phyloP scores from a whole-genome alignment of 805 yeast species.

The Candida railenensis region DNA sequence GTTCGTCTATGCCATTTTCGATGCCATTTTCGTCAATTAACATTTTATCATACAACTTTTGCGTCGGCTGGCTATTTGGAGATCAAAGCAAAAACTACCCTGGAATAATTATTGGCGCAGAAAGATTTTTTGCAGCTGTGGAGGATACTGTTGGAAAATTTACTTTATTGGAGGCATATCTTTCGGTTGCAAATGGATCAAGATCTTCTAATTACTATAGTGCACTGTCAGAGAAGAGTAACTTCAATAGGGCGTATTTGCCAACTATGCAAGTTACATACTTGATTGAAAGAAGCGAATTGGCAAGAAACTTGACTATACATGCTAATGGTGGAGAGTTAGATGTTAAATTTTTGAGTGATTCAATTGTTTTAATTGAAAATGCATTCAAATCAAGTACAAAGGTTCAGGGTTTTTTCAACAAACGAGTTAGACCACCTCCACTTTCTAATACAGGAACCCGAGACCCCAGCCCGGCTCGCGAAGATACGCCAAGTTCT shows the following conservation, averaged over 20 bases:
- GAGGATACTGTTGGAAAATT: slow-evolving; percentile 64
- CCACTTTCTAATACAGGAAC: background rate
- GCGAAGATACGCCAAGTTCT: slow-evolving; percentile 13
- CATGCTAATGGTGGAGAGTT: slow-evolving; percentile 65
- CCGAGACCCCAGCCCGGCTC: slow-evolving; percentile 1
- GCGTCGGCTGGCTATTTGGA: slow-evolving; percentile 80
- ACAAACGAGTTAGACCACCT: slow-evolving; percentile 16
- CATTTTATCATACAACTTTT: slow-evolving; percentile 60
- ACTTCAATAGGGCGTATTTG: slow-evolving; percentile 61
- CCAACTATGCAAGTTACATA: slow-evolving; percentile 66
- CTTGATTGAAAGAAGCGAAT: slow-evolving; percentile 26
- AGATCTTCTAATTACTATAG: slow-evolving; percentile 50
- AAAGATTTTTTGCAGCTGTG: slow-evolving; percentile 64
- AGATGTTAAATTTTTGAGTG: slow-evolving; percentile 63
- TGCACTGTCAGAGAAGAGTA: slow-evolving; percentile 42
- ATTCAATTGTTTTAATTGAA: slow-evolving; percentile 55
- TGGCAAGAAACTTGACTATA: slow-evolving; percentile 41
- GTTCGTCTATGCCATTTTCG: background rate
- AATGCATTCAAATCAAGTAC: slow-evolving; percentile 47
- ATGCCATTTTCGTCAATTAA: slow-evolving; percentile 45
- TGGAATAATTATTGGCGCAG: slow-evolving; percentile 80
- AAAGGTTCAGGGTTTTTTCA: slow-evolving; percentile 36
- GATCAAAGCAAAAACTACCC: slow-evolving; percentile 45
- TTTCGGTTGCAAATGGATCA: slow-evolving; percentile 68
- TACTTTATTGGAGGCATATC: slow-evolving; percentile 64